Evolutionary conservation across 2,329 filamentous ascomycete genomes (phyloP).

Genomic region (Trichoderma sp.): DNA sequence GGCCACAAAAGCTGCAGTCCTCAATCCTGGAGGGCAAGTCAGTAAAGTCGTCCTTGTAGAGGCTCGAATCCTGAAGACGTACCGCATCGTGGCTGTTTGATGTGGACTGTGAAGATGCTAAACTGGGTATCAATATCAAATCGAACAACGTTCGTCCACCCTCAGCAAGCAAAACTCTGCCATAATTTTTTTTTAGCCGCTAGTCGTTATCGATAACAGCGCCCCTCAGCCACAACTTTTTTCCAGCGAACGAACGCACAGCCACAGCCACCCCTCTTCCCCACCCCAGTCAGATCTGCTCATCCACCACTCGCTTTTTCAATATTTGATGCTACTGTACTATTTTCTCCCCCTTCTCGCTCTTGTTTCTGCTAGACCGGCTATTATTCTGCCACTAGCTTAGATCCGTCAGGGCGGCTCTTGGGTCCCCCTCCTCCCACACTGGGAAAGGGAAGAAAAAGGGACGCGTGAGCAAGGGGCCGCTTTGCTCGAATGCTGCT

Average conservation of each 20-base stretch:
- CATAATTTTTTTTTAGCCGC: conserved; percentile 20
- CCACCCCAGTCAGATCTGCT: neutral
- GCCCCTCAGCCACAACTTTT: neutral
- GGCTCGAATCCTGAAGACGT: neutral
- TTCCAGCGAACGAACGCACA: neutral
- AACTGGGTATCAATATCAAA: conserved; percentile 10
- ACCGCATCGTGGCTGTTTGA: conserved; percentile 23
- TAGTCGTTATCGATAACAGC: conserved; percentile 23
- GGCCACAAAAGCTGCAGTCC: conserved; percentile 49
- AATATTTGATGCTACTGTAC: neutral
- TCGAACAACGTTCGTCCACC: neutral
- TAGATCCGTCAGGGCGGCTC: conserved; percentile 13
- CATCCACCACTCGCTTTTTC: neutral
- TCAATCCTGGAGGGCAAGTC: conserved; percentile 39
- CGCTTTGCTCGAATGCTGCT: neutral
- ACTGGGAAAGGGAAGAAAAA: neutral
- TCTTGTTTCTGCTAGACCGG: neutral
- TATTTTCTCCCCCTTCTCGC: neutral
- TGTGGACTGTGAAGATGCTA: conserved; percentile 18
- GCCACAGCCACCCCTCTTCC: neutral
- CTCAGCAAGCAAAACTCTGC: conserved; percentile 19
- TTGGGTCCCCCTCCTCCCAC: neutral
- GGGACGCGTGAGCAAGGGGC: neutral
- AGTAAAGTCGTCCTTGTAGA: neutral
- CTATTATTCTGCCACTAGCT: conserved; percentile 13